phyloP scores from a whole-genome alignment of 2,329 filamentous ascomycete species.

The Annulohypoxylon truncatum region DNA sequence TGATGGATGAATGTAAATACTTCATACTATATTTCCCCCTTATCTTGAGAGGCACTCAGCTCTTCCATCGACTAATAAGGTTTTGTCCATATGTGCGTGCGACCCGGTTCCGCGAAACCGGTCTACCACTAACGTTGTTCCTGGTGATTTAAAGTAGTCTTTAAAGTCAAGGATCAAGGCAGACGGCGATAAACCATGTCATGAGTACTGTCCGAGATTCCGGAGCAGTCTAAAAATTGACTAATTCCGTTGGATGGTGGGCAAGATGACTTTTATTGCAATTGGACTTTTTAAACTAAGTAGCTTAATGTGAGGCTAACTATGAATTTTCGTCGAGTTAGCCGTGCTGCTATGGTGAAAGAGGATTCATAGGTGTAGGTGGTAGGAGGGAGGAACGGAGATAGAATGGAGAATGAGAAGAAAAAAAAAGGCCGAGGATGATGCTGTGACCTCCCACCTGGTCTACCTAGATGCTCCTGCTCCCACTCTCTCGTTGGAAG shows the following conservation, averaged over 20 bases:
- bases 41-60: conserved; percentile 17
- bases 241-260: conserved; percentile 20
- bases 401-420: conserved; percentile 28
- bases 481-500: not conserved
- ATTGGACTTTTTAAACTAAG: conserved; percentile 5
- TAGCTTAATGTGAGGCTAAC: conserved; percentile 14
- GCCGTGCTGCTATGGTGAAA: not conserved
- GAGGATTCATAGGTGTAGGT: not conserved
- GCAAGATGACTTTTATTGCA: conserved; percentile 11
- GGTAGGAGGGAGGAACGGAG: conserved; percentile 7
- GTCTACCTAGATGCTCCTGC: not conserved
- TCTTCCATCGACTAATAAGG: conserved; percentile 21
- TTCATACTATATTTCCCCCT: conserved; percentile 11
- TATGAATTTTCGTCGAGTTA: not conserved
- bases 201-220: conserved; percentile 25
- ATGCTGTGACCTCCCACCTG: conserved; percentile 13
- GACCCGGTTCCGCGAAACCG: conserved; percentile 33
- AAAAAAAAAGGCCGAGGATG: conserved; percentile 33
- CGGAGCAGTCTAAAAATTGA: conserved; percentile 20
- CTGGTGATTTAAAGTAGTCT: conserved; percentile 26
- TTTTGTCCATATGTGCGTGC: conserved; percentile 21
- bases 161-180: conserved; percentile 29
- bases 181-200: conserved; percentile 27
- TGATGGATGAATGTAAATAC: conserved; percentile 7
- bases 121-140: conserved; percentile 31